Base-by-base conservation (phyloP, 2,329 filamentous ascomycete genomes). In the Aspergillus sp. region DNA sequence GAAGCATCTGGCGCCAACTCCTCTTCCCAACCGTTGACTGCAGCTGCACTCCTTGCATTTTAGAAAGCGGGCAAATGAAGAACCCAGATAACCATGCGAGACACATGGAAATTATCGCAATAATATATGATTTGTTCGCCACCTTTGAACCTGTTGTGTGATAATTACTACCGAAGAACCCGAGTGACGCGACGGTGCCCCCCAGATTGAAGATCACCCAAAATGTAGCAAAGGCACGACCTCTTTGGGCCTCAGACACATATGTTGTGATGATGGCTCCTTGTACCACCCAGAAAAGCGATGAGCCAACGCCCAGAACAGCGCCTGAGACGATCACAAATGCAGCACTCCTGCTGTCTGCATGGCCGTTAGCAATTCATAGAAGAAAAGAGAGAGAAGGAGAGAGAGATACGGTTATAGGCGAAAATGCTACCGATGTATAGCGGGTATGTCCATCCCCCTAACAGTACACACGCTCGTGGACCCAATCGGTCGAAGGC, bases 241-340 rank as follows among this genome's bases (percentile, higher is more conserved):
- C 71, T 50, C 72, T 73, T 43, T 70, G 66, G 4, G 61, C 62
- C 44, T 73, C 70, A 7, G 61, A 54, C 1, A 70, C 65, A 49
- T 74, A 75, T 1, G 71, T 70, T 0, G 68, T 73, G 71, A 75
- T 74, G 51, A 74, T 74, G 19, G 72, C 69, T 8, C 72, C 72
- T 51, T 75, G 72, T 0, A 70, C 63, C 28, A 73, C 67, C 72
- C 72, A 75, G 5, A 74, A 49, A 48, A 74, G 69, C 1, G 70
- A 66, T 2, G 71, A 68, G 7, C 72, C 70, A 19, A 73, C 48
- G 53, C 72, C 72, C n/a, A 74, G 64, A 28, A 75, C 61, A 4
- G 68, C 71, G 29, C 72, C 72, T 2, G 68, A 52, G 4, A 62
- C 69, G 46, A 74, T 74, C 32, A 74, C 71, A 45, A 75, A 73